Evolutionary conservation across 2,329 filamentous ascomycete genomes (phyloP), one percentile per base, ranked within the genome.

Genomic region (Periconia sp.): DNA sequence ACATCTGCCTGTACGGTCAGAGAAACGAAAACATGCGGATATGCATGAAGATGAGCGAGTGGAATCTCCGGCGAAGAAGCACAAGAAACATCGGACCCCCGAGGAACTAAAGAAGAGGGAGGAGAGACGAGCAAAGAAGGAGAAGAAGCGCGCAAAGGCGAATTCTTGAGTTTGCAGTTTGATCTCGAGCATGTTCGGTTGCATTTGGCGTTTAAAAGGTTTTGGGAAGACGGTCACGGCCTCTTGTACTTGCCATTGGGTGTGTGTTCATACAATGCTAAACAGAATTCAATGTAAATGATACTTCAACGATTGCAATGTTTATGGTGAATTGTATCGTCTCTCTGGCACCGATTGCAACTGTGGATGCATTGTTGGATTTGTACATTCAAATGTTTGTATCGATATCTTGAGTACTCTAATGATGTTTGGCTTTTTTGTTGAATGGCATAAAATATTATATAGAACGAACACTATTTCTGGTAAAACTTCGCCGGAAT

Each of bases 1-100:
- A 41, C 64, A 61, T 23, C 19, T 61, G 14, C 57, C 59, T 8
- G 63, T 63, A 9, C 66, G 60, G 47, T 59, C 64, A n/a, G 71
- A 74, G 56, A 80, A 79, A 65, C 68, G 77, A 41, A 74, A 73
- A 53, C 69, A 69, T 50, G 63, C 64, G 31, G 66, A 70, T 45
- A 62, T 62, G 30, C 67, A 73, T 33, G 67, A 61, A 19, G 61
- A 57, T 3, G 68, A 65, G 41, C 48, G 52, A 9, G 52, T 45
- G 46, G 66, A 70, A 45, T 69, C 66, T 45, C 58, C 69, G 1
- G 66, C 66, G 41, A 76, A 75, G 65, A 76, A 75, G 59, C 65
- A 66, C 46, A 74, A 74, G 61, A 76, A 74, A 62, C 65, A 69
- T 33, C 67, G 64, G 48, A 67, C 70, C 14, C 57, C 61, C 6